phyloP scores from a whole-genome alignment of 192 early-diverging fungal species.

The Coemansia sp. region DNA sequence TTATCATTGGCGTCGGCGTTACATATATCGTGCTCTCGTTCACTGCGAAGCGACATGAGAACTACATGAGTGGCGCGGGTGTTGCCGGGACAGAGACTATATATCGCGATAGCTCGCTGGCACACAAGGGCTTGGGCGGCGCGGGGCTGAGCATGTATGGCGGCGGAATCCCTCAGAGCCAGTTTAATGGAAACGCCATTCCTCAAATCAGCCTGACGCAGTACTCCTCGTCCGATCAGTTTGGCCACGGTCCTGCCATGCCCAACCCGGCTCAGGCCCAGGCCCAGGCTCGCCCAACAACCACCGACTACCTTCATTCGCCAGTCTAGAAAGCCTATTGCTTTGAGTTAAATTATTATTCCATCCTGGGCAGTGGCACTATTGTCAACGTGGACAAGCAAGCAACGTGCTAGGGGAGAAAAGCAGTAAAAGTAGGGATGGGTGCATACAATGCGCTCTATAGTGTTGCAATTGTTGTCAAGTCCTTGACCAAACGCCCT shows the following conservation, averaged over 20 bases:
- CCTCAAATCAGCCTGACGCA: not conserved
- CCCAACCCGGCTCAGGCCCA: constrained; percentile 11
- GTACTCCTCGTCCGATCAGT: not conserved
- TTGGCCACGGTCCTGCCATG: not conserved
- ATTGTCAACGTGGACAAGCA: not conserved
- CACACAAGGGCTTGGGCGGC: not conserved
- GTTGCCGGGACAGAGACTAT: constrained; percentile 12
- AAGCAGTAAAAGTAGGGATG: not conserved
- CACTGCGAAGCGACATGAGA: constrained; percentile 37
- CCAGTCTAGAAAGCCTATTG: constrained; percentile 12
- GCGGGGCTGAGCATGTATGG: not conserved
- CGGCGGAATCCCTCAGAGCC: not conserved
- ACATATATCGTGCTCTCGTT: constrained; percentile 39
- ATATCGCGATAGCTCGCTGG: not conserved
- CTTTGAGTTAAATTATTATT: not conserved
- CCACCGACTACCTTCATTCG: constrained; percentile 25
- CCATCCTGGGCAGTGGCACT: too few species aligned
- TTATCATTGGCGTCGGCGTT: constrained; percentile 38
- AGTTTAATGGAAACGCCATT: not conserved
- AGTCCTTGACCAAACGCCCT: not conserved
- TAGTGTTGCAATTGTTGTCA: constrained; percentile 7
- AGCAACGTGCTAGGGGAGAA: not conserved
- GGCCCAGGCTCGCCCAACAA: constrained; percentile 7
- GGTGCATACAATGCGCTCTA: not conserved
- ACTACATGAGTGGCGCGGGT: constrained; percentile 15